Percentiles rank a stretch among this genome's conserved stretches.
Evolutionary conservation across 352 stramenopile genomes (phyloP).

Genomic region (Pythium folliculosum): DNA sequence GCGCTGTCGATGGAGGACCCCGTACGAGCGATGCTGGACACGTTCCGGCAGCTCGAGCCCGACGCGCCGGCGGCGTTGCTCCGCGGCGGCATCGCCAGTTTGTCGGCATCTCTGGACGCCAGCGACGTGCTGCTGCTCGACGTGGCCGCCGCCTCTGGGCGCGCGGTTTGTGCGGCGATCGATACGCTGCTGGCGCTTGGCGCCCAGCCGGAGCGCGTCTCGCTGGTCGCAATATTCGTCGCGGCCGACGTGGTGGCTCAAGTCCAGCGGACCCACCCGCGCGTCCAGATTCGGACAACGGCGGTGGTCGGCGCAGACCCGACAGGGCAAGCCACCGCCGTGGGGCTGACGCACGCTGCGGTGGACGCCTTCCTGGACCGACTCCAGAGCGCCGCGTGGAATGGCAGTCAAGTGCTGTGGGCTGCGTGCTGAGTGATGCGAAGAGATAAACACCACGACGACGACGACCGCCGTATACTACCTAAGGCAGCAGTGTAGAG

Average conservation of each 20-base stretch:
- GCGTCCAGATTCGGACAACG: background rate
- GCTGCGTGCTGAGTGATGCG: background rate
- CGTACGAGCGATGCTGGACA: background rate
- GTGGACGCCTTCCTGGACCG: background rate
- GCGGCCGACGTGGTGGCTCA: background rate
- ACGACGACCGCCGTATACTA: too few relatives aligned
- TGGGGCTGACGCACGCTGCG: background rate
- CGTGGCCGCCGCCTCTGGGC: background rate
- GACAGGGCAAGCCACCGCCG: background rate
- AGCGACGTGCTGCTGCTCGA: conserved; percentile 2
- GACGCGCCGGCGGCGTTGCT: background rate
- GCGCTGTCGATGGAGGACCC: background rate
- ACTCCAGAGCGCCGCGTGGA: background rate
- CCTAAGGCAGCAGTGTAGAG: too few relatives aligned
- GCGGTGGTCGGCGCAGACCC: background rate
- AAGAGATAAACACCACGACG: background rate
- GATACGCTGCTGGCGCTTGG: background rate
- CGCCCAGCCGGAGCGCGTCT: background rate
- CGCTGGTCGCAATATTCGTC: background rate
- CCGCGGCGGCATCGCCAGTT: background rate
- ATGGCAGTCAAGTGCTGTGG: background rate
- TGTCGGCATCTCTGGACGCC: background rate
- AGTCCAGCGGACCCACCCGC: background rate
- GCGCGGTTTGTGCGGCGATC: background rate
- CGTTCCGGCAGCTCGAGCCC: background rate